phyloP scores from a whole-genome alignment of 768 basidiomycete genomes.

The Suillus subaureus region DNA sequence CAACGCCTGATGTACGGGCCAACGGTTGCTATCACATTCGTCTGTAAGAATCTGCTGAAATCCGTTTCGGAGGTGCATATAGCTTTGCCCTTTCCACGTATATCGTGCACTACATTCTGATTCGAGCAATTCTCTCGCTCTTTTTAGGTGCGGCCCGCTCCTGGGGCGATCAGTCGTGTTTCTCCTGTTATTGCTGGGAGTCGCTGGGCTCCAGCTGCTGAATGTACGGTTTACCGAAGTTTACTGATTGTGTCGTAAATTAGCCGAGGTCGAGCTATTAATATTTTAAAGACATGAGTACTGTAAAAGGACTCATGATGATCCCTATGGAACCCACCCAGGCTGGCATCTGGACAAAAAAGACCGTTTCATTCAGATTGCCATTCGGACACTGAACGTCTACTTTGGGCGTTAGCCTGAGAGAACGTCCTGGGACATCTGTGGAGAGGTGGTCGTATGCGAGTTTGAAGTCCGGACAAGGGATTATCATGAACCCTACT shows the following conservation, averaged over 20 bases:
- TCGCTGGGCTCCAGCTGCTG: no score
- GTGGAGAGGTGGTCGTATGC: neutral
- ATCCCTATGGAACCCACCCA: neutral
- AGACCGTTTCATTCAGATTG: neutral
- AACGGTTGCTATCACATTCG: neutral
- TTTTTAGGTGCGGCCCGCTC: no score
- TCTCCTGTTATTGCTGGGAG: neutral
- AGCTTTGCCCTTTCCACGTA: neutral
- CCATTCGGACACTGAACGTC: neutral
- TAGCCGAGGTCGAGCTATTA: no score
- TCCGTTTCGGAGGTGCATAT: neutral
- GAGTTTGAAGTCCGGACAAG: neutral
- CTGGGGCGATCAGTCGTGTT: neutral
- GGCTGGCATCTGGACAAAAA: neutral
- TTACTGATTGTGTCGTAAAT: no score
- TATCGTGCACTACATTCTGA: neutral
- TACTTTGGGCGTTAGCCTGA: neutral
- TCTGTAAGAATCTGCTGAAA: neutral
- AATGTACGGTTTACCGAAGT: no score
- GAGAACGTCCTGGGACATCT: neutral
- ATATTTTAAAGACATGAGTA: no score
- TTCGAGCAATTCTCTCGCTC: no score
- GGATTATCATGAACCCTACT: neutral
- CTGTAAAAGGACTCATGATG: no score
- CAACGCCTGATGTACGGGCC: neutral